A percentile compares a stretch with the other conserved stretches of the same genome.
These are phyloP conservation scores for Neolentinus lepideus DNA, from an alignment of 1,284 basidiomycete genomes.

Conservation along the genomic window DNA sequence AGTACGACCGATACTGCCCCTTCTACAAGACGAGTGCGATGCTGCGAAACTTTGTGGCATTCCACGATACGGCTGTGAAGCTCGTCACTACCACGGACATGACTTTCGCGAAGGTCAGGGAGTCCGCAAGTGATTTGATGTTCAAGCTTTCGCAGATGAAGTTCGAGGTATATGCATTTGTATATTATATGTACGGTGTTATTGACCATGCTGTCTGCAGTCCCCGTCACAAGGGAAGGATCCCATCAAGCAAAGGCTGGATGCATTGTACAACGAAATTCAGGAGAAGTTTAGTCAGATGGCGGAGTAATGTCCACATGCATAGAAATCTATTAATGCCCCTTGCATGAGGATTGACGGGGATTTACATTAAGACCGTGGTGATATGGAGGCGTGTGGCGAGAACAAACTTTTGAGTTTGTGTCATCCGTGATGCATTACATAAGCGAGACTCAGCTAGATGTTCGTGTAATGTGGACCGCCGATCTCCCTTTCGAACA, in stretches of 20 bases:
- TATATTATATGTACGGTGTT: conserved; percentile 1
- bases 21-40: conserved; percentile 98
- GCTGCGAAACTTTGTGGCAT: conserved; percentile 94
- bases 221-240: conserved; percentile 84
- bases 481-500: background rate
- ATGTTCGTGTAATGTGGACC: background rate
- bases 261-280: conserved; percentile 75
- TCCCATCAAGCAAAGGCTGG: conserved; percentile 73
- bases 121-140: conserved; percentile 82
- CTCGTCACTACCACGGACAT: conserved; percentile 82
- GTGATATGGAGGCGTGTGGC: no score
- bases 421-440: no score
- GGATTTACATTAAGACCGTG: background rate
- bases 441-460: background rate
- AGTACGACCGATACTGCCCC: conserved; percentile 96
- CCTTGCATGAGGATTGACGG: background rate
- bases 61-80: conserved; percentile 84
- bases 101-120: conserved; percentile 92
- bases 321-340: background rate
- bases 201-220: conserved; percentile 27
- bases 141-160: conserved; percentile 98
- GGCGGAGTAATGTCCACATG: conserved; percentile 49
- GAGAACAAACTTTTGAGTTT: no score
- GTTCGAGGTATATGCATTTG: conserved; percentile 65
- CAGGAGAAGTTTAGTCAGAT: conserved; percentile 86